Evolutionary conservation across 441 rosid species (phyloP).

Genomic region (Hura crepitans): DNA sequence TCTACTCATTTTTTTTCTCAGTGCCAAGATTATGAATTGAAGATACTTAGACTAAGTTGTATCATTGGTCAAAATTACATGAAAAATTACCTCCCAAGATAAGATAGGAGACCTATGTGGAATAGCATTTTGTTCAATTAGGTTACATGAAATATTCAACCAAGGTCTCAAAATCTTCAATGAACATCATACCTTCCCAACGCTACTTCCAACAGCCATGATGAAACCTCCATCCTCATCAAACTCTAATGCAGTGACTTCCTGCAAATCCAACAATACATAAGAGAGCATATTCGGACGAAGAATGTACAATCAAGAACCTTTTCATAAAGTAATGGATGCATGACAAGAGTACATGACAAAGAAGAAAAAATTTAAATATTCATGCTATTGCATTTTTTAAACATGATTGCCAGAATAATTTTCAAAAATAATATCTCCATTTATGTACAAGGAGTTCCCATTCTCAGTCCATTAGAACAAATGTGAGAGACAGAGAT

Average conservation of each 20-base stretch:
- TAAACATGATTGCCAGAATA: not conserved
- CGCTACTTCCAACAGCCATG: slow-evolving; percentile 84
- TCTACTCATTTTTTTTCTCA: not conserved
- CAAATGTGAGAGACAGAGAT: not conserved
- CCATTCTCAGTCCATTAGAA: not conserved
- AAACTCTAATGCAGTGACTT: slow-evolving; percentile 80
- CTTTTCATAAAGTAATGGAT: not conserved
- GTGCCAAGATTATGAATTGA: not conserved
- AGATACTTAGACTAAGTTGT: too few relatives aligned
- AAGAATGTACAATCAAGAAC: not conserved
- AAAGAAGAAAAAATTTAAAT: not conserved
- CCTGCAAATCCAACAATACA: slow-evolving; percentile 41
- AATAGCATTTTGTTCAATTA: not conserved
- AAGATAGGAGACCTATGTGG: not conserved
- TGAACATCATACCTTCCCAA: slow-evolving; percentile 64
- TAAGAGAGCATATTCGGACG: slow-evolving; percentile 20
- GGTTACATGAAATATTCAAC: not conserved
- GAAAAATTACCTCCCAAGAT: not conserved
- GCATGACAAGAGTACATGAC: not conserved
- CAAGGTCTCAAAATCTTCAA: not conserved
- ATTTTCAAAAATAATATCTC: not conserved
- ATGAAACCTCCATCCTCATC: slow-evolving; percentile 65
- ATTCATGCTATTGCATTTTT: not conserved
- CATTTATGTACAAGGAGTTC: not conserved
- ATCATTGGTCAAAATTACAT: too few relatives aligned